phyloP scores from a whole-genome alignment of 164 flowering plant genomes.

The Paratinospora sagittata region DNA sequence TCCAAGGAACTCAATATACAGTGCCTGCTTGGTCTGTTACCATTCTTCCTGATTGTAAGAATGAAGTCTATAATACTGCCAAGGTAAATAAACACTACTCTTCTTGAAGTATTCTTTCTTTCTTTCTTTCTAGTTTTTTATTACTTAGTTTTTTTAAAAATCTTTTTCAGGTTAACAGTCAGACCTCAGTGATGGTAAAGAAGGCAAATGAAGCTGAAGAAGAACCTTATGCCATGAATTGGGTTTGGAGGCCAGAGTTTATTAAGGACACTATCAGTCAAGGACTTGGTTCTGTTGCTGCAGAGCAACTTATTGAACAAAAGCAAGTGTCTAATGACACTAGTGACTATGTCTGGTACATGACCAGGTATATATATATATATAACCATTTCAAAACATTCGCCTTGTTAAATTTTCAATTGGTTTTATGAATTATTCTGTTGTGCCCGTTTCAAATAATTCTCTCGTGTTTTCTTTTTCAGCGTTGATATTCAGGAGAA shows the following conservation, averaged over 20 bases:
- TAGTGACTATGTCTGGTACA: slow-evolving; percentile 79
- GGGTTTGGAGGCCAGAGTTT: slow-evolving; percentile 59
- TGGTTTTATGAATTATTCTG: not conserved
- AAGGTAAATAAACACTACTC: slow-evolving; percentile 28
- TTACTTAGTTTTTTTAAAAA: not conserved
- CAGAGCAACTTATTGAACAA: slow-evolving; percentile 41
- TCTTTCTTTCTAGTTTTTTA: too few relatives aligned
- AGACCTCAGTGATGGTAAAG: slow-evolving; percentile 43
- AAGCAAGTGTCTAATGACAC: slow-evolving; percentile 33
- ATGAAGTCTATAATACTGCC: slow-evolving; percentile 51
- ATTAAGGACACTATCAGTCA: slow-evolving; percentile 8
- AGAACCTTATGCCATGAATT: slow-evolving; percentile 28
- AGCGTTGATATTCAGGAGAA: slow-evolving; percentile 30
- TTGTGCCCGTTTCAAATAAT: not conserved
- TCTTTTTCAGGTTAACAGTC: slow-evolving; percentile 32
- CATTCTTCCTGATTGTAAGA: slow-evolving; percentile 53
- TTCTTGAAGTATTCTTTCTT: not conserved
- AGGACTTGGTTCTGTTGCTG: slow-evolving; percentile 29
- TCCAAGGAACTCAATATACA: slow-evolving; percentile 8
- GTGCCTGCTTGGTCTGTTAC: slow-evolving; percentile 86
- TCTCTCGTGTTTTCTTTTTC: not conserved
- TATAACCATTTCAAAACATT: too few relatives aligned
- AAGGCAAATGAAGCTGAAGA: slow-evolving; percentile 29
- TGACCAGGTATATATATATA: slow-evolving; percentile 43
- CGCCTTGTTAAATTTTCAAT: not conserved